Conservation (phyloP, 2,329 filamentous ascomycete species). For the Phaeosphaeriaceae sp. region DNA sequence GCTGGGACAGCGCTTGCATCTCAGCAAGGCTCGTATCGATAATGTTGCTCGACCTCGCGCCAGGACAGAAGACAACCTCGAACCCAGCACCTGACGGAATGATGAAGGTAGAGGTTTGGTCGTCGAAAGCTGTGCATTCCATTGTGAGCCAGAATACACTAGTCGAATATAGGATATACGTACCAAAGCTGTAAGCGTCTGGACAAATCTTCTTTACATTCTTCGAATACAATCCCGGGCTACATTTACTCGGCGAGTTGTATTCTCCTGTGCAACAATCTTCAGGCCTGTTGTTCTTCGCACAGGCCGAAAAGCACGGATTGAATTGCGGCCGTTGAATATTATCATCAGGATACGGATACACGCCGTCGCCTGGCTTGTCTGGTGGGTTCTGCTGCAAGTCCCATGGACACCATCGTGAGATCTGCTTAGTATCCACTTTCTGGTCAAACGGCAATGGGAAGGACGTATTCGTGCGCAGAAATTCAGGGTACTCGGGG, state of each 20-base stretch:
- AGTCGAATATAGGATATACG: slow-evolving; percentile 43
- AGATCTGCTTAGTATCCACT: slow-evolving; percentile 65
- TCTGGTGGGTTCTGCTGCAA: slow-evolving; percentile 72
- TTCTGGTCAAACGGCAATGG: slow-evolving; percentile 72
- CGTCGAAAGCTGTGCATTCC: slow-evolving; percentile 59
- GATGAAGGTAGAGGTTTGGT: slow-evolving; percentile 65
- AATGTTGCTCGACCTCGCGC: slow-evolving; percentile 59
- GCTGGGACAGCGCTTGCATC: slow-evolving; percentile 43
- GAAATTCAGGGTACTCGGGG: slow-evolving; percentile 58
- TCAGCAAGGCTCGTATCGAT: slow-evolving; percentile 48
- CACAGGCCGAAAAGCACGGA: slow-evolving; percentile 80
- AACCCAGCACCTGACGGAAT: slow-evolving; percentile 74
- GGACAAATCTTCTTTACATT: slow-evolving; percentile 79
- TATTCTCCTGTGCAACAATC: slow-evolving; percentile 81
- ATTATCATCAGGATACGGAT: slow-evolving; percentile 80
- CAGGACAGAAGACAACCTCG: slow-evolving; percentile 80
- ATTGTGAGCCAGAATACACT: slow-evolving; percentile 1
- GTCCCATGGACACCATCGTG: slow-evolving; percentile 82
- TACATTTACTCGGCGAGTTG: slow-evolving; percentile 69
- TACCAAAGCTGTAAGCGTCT: slow-evolving; percentile 82
- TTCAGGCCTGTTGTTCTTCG: slow-evolving; percentile 69
- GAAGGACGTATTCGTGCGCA: slow-evolving; percentile 70
- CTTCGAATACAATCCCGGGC: slow-evolving; percentile 72
- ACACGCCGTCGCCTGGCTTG: slow-evolving; percentile 77
- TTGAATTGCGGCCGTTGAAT: slow-evolving; percentile 76